Percentiles rank a stretch among this genome's conserved stretches.
phyloP scores from a whole-genome alignment of 2,329 filamentous ascomycete species.

The Penicillium sp. region DNA sequence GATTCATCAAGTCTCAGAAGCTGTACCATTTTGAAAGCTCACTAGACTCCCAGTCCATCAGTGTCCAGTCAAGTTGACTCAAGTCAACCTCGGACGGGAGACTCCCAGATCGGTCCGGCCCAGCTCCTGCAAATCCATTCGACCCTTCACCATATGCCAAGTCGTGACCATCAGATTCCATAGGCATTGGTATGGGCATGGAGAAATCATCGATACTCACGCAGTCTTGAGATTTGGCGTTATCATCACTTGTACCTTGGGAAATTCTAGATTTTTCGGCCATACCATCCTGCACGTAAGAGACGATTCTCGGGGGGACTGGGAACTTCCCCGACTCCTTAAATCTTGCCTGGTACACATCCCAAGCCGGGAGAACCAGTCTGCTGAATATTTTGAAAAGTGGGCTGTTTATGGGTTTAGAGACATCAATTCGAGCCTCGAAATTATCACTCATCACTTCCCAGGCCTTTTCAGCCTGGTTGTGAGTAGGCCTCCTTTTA shows the following conservation, averaged over 20 bases:
- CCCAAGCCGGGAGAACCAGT: constrained; percentile 45
- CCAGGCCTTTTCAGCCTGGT: constrained; percentile 43
- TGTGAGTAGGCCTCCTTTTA: constrained; percentile 33
- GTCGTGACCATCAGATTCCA: neutral
- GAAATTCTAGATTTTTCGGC: neutral
- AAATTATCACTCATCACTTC: constrained; percentile 48
- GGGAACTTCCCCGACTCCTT: constrained; percentile 13
- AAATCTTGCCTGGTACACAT: constrained; percentile 25
- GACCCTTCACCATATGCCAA: neutral
- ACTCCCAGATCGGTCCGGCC: neutral
- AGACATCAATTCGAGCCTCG: constrained; percentile 30
- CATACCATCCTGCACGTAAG: neutral
- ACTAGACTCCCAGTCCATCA: neutral
- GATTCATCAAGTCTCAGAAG: neutral
- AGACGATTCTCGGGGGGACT: constrained; percentile 30
- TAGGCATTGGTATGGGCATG: neutral
- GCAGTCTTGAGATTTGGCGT: neutral
- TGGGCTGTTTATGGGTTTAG: constrained; percentile 10
- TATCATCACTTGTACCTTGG: neutral
- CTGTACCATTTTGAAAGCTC: neutral
- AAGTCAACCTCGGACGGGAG: neutral
- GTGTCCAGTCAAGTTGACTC: neutral
- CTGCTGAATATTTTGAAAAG: constrained; percentile 35
- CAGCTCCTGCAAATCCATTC: neutral
- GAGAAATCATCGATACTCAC: neutral